Percentiles rank a stretch among this genome's conserved stretches.
Evolutionary conservation across 208 protist genomes (phyloP).

Genomic region (Trypanosomatidae sp.): DNA sequence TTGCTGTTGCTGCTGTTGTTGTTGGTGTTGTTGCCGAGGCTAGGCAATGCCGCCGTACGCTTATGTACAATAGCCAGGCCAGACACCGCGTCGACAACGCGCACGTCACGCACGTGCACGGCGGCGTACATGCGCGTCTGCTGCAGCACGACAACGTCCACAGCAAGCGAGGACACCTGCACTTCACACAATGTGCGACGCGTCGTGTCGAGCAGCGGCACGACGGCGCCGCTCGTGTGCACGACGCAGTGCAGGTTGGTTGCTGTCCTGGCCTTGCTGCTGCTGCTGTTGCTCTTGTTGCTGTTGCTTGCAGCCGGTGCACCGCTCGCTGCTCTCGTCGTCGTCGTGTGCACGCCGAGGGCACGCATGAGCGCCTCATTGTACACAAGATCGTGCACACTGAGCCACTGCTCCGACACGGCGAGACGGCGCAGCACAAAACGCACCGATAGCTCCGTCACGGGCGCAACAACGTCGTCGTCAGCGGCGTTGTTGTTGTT

Average conservation of each 20-base stretch:
- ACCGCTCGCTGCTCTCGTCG: background rate
- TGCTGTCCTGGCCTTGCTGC: background rate
- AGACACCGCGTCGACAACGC: constrained; percentile 38
- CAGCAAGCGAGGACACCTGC: constrained; percentile 34
- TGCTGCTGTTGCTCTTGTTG: background rate
- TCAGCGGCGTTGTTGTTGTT: background rate
- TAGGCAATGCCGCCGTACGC: background rate
- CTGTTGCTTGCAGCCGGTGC: background rate
- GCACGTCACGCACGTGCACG: constrained; percentile 48
- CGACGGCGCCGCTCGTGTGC: constrained; percentile 44
- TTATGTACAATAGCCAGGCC: constrained; percentile 45
- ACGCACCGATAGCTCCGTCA: no score
- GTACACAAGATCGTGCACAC: constrained; percentile 59
- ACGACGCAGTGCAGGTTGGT: constrained; percentile 38
- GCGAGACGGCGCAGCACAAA: constrained; percentile 76
- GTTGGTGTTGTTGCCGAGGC: background rate
- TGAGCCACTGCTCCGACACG: constrained; percentile 77
- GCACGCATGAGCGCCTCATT: constrained; percentile 50
- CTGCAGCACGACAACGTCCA: constrained; percentile 33
- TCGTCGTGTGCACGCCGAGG: constrained; percentile 11
- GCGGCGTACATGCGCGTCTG: constrained; percentile 19
- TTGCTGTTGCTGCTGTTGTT: no score
- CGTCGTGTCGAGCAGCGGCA: constrained; percentile 53
- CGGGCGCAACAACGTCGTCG: no score
- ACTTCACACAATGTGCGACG: constrained; percentile 53